phyloP scores from a whole-genome alignment of 1,139 yeast species.

The Chernovozyma aurita region DNA sequence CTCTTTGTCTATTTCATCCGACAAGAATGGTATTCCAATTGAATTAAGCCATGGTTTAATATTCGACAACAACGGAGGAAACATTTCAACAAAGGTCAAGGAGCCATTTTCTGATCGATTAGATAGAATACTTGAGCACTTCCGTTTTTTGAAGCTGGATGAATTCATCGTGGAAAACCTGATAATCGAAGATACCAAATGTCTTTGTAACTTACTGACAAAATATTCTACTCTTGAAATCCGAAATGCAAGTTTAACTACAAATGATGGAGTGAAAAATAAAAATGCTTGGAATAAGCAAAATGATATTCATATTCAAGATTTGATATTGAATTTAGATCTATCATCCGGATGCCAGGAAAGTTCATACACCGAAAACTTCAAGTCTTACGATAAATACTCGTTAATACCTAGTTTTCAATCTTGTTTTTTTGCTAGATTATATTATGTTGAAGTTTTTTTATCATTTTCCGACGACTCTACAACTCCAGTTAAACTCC shows the following conservation, averaged over 20 bases:
- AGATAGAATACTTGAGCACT: not conserved
- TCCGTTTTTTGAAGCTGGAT: not conserved
- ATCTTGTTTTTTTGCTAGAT: constrained; percentile 28
- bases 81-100: constrained; percentile 1
- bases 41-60: constrained; percentile 6
- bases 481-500: constrained; percentile 26
- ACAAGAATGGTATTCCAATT: constrained; percentile 3
- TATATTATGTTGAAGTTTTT: constrained; percentile 30
- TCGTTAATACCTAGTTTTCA: constrained; percentile 39
- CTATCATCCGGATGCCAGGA: constrained; percentile 2
- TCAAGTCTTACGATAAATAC: constrained; percentile 13
- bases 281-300: not conserved
- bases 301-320: not conserved
- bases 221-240: constrained; percentile 1
- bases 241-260: not conserved
- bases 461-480: constrained; percentile 27
- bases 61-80: constrained; percentile 3
- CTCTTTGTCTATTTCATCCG: constrained; percentile 2
- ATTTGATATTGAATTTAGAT: constrained; percentile 1
- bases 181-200: constrained; percentile 1
- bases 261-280: not conserved
- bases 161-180: not conserved
- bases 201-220: constrained; percentile 3
- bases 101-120: not conserved
- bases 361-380: not conserved